Evolutionary conservation across 805 yeast species (phyloP), one percentile per base, ranked within the genome.

Genomic region (Isabelozyma gotoi): DNA sequence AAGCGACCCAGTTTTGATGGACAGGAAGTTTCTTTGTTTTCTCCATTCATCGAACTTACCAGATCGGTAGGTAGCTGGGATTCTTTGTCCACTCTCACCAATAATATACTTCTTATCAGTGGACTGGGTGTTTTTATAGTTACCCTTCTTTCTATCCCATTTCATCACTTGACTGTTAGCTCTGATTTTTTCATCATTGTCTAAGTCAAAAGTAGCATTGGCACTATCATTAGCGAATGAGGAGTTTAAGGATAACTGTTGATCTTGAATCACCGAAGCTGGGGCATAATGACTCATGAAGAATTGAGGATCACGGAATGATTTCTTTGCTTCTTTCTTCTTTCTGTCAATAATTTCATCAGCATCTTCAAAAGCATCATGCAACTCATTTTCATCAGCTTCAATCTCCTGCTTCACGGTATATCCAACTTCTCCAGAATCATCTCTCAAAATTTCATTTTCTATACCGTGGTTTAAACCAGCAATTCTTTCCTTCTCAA

Each of bases 1-100:
- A 50, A 70, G 59, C 0, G 85, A 70, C 10, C 88, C 90, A 19
- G 76, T 80, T 50, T 73, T 73, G 42, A 71, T 52, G 37, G 81
- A 74, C 42, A 75, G 73, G 36, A 81, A 57, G 51, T 77, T 80
- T 62, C 89, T 79, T 32, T 82, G 80, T 50, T 82, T 76, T 60
- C 86, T 86, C 99, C 99, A 94, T 35, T 84, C 85, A 43, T 91
- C 98, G 58, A 81, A 94, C 51, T 88, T 82, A 37, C 99, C 99
- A 2, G 96, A 83, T 59, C 88, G 78, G 68, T 83, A 89, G 11
- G 94, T 77, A 1, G 99, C 98, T 5, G 98, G 97, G 39, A 94
- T 81, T 60, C 80, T 81, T 55, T 85, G 90, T 6, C 99, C 99
- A 63, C 88, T 84, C 63, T 94, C 99, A 48, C 98, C 96, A 50